Conservation (phyloP, 2,329 filamentous ascomycete species). For the Intubia oerlemansii region DNA sequence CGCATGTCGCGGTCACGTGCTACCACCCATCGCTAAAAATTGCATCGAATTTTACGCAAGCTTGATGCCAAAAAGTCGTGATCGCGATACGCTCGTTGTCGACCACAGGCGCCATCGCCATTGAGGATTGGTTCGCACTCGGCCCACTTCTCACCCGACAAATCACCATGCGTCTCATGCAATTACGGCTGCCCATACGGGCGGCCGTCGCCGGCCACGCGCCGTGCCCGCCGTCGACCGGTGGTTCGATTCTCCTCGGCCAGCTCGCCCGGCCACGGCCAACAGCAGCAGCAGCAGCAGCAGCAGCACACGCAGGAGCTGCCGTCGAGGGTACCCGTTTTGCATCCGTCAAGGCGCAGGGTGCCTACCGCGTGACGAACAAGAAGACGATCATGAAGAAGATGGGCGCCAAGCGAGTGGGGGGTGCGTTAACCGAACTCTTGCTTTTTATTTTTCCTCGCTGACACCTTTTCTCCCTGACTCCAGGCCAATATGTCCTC, state of each 20-base stretch:
- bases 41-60: no score
- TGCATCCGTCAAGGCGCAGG: slow-evolving; percentile 41
- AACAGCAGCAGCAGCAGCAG: not conserved
- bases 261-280: slow-evolving; percentile 1
- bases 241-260: not conserved
- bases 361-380: slow-evolving; percentile 42
- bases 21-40: no score
- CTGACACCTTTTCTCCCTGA: not conserved
- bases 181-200: slow-evolving; percentile 23
- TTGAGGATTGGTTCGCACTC: no score
- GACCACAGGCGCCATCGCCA: no score
- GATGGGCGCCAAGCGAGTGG: slow-evolving; percentile 80
- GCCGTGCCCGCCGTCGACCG: not conserved
- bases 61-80: no score
- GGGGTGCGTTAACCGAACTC: no score
- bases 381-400: slow-evolving; percentile 52
- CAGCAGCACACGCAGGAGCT: slow-evolving; percentile 6
- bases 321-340: slow-evolving; percentile 28
- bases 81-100: no score
- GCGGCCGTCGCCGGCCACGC: slow-evolving; percentile 14
- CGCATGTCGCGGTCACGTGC: no score
- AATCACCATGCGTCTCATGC: slow-evolving; percentile 26
- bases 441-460: no score
- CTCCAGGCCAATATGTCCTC: slow-evolving; percentile 68
- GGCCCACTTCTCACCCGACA: no score